Evolutionary conservation across 2,329 filamentous ascomycete genomes (phyloP), one percentile per base, ranked within the genome.

Genomic region (Sarocladiaceae sp.): DNA sequence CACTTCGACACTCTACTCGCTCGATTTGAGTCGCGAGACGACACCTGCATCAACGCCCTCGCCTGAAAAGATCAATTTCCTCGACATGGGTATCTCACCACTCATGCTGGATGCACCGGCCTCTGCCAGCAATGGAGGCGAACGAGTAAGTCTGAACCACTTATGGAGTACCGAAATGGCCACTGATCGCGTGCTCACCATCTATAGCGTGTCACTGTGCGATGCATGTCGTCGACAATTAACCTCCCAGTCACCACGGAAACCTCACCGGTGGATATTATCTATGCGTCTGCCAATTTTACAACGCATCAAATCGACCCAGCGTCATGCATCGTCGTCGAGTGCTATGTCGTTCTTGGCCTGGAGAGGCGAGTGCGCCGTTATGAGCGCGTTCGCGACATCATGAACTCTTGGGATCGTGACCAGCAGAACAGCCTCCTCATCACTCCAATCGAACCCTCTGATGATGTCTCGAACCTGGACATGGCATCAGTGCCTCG

Each of bases 351-450:
- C 16, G 75, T 81, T 34, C 74, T 93, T 1, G 88, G 88, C 23
- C 72, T 97, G 2, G 86, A 94, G 60, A 80, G 91, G 31, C 84
- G 86, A 1, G 66, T 97, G 20, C 83, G 91, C 32, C 82, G 81
- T 31, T 96, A 95, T 59, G 91, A 97, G 66, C 80, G 80, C 49
- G 76, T 97, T 24, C 80, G 88, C 48, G 88, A 95, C 55, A 78
- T 95, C 18, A 78, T 96, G 74, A 94, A 95, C 60, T 94, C 89
- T 0, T 97, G 91, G 91, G 87, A 95, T 48, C 72, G 75, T 33
- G 89, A 95, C 59, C 71, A 74, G 2, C 83, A 89, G 53, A 93
- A 95, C 55, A 72, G 76, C 6, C 70, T 97, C 12, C 66, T 85
- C 15, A 72, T 96, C 18, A 66, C 83, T 45, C 72, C 82, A 12